Percentiles rank a stretch among this genome's conserved stretches.
Evolutionary conservation across 345 rosid genomes (phyloP).

Genomic region (Eucalyptus marginata): DNA sequence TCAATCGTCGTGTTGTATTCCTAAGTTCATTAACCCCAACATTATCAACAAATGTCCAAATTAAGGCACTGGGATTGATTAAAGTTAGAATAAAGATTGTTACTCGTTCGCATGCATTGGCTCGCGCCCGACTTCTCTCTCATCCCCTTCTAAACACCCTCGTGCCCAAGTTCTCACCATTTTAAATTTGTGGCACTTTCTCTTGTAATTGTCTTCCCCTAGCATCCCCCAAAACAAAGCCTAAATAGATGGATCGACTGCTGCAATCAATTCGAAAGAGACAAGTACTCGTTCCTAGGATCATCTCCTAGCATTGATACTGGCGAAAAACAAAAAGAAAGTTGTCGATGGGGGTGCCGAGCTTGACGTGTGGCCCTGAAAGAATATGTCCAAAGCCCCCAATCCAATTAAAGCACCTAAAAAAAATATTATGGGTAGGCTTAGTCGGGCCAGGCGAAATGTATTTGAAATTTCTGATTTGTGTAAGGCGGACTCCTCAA

Average conservation of each 20-base stretch:
- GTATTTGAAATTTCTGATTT: background rate
- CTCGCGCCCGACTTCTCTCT: background rate
- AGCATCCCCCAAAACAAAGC: background rate
- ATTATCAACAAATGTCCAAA: background rate
- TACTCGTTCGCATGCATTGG: background rate
- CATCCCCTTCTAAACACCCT: background rate
- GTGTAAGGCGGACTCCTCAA: background rate
- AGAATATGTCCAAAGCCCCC: background rate
- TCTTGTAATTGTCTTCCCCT: background rate
- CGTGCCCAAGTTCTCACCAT: background rate
- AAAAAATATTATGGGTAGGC: background rate
- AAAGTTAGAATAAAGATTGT: background rate
- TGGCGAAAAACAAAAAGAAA: background rate
- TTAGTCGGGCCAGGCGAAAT: background rate
- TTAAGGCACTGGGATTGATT: background rate
- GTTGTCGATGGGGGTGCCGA: background rate
- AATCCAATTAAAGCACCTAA: background rate
- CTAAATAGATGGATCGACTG: background rate
- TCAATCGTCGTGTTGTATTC: constrained; percentile 81
- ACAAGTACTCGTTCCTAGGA: background rate
- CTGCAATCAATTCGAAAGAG: background rate
- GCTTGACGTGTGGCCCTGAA: background rate
- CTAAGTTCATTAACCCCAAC: constrained; percentile 7
- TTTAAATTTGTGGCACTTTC: background rate
- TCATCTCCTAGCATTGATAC: background rate